Evolutionary conservation across 495 filamentous ascomycete genomes (phyloP).

Genomic region (Trichoderma gamsii): DNA sequence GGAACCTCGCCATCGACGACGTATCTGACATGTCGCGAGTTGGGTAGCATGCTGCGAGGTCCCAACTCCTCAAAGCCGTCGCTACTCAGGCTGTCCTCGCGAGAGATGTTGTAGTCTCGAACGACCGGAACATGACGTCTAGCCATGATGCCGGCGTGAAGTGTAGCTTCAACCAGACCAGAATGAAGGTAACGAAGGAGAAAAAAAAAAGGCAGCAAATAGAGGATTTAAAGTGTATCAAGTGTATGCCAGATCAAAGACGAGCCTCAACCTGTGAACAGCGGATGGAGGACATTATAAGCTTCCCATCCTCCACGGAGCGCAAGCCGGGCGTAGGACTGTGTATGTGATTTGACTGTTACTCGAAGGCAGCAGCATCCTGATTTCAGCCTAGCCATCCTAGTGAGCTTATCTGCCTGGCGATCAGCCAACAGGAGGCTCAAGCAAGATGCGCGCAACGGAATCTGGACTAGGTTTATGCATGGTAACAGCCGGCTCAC

Average conservation of each 20-base stretch:
- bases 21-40: slow-evolving; percentile 4
- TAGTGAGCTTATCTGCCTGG: slow-evolving; percentile 1
- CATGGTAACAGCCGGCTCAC: background rate
- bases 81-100: background rate
- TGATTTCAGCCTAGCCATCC: background rate
- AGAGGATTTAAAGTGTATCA: background rate
- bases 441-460: background rate
- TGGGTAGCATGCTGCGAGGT: slow-evolving; percentile 9
- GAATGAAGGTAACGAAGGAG: background rate
- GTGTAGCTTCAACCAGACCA: background rate
- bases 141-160: background rate
- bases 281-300: background rate
- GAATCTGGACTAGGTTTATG: slow-evolving; percentile 3
- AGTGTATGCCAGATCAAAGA: background rate
- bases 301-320: background rate
- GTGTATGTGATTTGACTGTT: background rate
- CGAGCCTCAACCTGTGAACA: background rate
- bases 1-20: slow-evolving; percentile 14
- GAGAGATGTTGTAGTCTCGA: background rate
- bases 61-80: background rate
- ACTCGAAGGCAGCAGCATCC: slow-evolving; percentile 8
- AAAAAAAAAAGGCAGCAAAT: background rate
- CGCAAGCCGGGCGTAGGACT: no score
- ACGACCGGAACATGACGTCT: background rate
- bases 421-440: background rate